phyloP scores from a whole-genome alignment of 257 asterid species.

The Solanum chaucha region DNA sequence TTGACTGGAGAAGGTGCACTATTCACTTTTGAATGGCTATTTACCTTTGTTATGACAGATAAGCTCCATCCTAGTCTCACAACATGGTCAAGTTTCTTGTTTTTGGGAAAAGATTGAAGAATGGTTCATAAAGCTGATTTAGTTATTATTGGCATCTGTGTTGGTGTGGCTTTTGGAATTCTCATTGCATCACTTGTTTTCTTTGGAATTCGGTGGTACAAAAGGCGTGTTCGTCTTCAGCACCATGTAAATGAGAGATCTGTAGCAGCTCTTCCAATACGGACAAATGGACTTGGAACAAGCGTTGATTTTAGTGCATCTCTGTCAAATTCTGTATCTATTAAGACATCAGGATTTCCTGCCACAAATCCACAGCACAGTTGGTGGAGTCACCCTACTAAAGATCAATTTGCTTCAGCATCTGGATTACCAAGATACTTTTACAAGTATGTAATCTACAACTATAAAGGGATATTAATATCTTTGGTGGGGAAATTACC shows the following conservation, averaged over 20 bases:
- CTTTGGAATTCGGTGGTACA: slow-evolving; percentile 65
- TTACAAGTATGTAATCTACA: slow-evolving; percentile 59
- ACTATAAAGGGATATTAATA: neutral
- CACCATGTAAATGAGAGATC: slow-evolving; percentile 41
- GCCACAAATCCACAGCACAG: slow-evolving; percentile 35
- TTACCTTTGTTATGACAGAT: slow-evolving; percentile 5
- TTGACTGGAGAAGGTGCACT: neutral
- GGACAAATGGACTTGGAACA: slow-evolving; percentile 56
- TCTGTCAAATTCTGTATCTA: slow-evolving; percentile 34
- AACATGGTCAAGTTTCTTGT: slow-evolving; percentile 45
- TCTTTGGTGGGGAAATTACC: neutral
- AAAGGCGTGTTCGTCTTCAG: slow-evolving; percentile 29
- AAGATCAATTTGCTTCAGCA: slow-evolving; percentile 49
- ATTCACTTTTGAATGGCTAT: neutral
- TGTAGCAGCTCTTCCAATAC: slow-evolving; percentile 64
- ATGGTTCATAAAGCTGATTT: slow-evolving; percentile 66
- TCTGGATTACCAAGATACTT: slow-evolving; percentile 75
- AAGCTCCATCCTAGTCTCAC: slow-evolving; percentile 11
- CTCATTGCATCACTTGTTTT: slow-evolving; percentile 56
- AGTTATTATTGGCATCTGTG: slow-evolving; percentile 72
- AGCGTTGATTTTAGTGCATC: slow-evolving; percentile 64
- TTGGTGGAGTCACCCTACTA: slow-evolving; percentile 62
- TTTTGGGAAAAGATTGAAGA: slow-evolving; percentile 27
- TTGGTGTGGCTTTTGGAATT: slow-evolving; percentile 67
- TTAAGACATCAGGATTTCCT: slow-evolving; percentile 19